Evolutionary conservation across 208 protist species (phyloP), one percentile per base, ranked within the genome.

Genomic region (Acanthamoeba triangularis): DNA sequence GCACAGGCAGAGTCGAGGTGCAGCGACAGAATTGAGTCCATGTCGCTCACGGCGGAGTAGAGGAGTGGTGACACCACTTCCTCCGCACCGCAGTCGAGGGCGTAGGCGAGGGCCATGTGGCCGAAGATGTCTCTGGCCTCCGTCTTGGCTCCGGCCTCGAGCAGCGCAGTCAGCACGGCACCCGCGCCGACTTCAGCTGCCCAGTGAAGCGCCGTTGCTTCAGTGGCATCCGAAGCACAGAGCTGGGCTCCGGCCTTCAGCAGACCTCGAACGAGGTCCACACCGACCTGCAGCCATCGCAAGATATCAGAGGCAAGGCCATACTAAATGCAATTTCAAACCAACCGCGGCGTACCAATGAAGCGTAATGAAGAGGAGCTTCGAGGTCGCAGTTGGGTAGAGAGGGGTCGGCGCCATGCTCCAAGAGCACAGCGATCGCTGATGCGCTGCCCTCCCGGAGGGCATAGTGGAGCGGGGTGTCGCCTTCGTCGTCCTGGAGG

Each of bases 311-410:
- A 16, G 65, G 25, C 33, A n/a, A 74, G 25, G n/a, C 25, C 11
- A 1, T 13, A 74, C 2, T 20, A 35, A 3, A n/a, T 30, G 1
- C 56, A n/a, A n/a, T 35, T 7, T 3, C 1, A 13, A 59, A 59
- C 3, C 14, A 59, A 13, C 54, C 10, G 11, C 18, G 2, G 54
- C 54, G 28, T 44, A 47, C 88, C n/a, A 96, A 65, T 2, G 80
- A 37, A 37, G 91, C 93, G 20, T 95, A 28, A 20, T 96, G 84
- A 30, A 96, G 41, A 44, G 95, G 90, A 33, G 91, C 87, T 54
- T 96, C 95, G 28, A 44, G 37, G 56, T 96, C 94, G 49, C 54
- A 69, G 63, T 96, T 96, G 35, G 72, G 33, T n/a, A 95, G n/a
- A 52, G 72, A 4, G 56, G 20, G 5, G 20, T 33, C 28, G 18